Evolutionary conservation across 768 basidiomycete genomes (phyloP).

Genomic region (Suillus fuscotomentosus): DNA sequence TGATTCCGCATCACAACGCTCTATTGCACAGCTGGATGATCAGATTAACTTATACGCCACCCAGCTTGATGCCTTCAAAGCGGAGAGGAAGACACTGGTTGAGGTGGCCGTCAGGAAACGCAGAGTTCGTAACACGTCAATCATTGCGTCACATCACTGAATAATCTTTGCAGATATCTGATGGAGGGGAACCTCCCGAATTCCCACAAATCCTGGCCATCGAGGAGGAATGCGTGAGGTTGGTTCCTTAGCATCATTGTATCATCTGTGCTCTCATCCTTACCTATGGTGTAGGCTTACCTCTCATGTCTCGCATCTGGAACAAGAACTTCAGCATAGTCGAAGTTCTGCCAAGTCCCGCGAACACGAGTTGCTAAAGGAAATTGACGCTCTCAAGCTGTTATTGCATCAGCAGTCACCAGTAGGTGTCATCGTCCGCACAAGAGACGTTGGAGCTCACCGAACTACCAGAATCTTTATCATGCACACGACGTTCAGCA

Average conservation of each 20-base stretch:
- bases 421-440: conserved; percentile 2
- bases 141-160: not conserved
- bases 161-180: not conserved
- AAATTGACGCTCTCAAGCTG: conserved; percentile 24
- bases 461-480: conserved; percentile 7
- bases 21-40: conserved; percentile 32
- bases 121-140: conserved; percentile 16
- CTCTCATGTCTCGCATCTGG: conserved; percentile 26
- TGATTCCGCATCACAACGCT: conserved; percentile 3
- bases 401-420: conserved; percentile 5
- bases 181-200: conserved; percentile 1
- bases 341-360: conserved; percentile 23
- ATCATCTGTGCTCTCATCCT: not conserved
- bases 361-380: conserved; percentile 33
- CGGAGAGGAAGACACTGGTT: conserved; percentile 34
- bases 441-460: not conserved
- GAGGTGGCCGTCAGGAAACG: conserved; percentile 20
- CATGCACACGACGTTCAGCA: conserved; percentile 16
- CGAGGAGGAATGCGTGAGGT: conserved; percentile 38
- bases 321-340: conserved; percentile 28
- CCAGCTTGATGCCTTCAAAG: conserved; percentile 35
- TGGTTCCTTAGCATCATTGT: conserved; percentile 2
- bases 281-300: conserved; percentile 25
- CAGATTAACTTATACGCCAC: conserved; percentile 35
- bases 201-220: conserved; percentile 27